Evolutionary conservation across 78 protist genomes (phyloP).

Genomic region (Isochrysis galbana): DNA sequence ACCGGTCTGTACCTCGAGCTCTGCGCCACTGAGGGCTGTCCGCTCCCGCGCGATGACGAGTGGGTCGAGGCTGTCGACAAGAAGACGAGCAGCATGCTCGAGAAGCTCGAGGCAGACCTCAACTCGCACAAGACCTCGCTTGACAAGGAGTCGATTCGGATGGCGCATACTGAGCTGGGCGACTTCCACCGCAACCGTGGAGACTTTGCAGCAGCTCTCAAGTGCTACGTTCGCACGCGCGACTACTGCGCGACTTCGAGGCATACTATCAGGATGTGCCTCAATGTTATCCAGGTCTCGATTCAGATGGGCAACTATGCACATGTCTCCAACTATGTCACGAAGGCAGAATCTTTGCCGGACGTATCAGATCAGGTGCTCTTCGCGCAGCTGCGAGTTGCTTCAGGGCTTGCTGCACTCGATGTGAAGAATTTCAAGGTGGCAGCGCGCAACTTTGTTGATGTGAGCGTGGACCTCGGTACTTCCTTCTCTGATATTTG

Average conservation of each 20-base stretch:
- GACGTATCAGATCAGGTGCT: neutral
- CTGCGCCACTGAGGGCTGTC: neutral
- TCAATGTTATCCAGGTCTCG: conserved; percentile 64
- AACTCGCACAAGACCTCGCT: conserved; percentile 56
- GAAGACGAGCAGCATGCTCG: neutral
- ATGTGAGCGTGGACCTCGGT: neutral
- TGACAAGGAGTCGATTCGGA: conserved; percentile 71
- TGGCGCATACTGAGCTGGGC: conserved; percentile 81
- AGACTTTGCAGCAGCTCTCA: conserved; percentile 72
- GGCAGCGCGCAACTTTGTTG: conserved; percentile 73
- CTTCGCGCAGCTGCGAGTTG: conserved; percentile 57
- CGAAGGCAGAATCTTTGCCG: conserved; percentile 67
- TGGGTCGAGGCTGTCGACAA: neutral
- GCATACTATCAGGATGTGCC: conserved; percentile 76
- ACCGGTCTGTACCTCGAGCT: neutral
- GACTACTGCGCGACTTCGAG: conserved; percentile 80
- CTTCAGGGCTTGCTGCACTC: conserved; percentile 66
- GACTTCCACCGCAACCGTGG: conserved; percentile 70
- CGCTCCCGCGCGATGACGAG: neutral
- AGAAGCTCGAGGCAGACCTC: conserved; percentile 70
- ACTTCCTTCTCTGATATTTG: conserved; percentile 28
- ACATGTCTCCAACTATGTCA: conserved; percentile 65
- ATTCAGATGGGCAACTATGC: conserved; percentile 62
- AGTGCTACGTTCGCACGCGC: conserved; percentile 79
- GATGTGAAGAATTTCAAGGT: conserved; percentile 48